phyloP scores from a whole-genome alignment of 192 early-diverging fungal genomes.

The Coemansia sp. region DNA sequence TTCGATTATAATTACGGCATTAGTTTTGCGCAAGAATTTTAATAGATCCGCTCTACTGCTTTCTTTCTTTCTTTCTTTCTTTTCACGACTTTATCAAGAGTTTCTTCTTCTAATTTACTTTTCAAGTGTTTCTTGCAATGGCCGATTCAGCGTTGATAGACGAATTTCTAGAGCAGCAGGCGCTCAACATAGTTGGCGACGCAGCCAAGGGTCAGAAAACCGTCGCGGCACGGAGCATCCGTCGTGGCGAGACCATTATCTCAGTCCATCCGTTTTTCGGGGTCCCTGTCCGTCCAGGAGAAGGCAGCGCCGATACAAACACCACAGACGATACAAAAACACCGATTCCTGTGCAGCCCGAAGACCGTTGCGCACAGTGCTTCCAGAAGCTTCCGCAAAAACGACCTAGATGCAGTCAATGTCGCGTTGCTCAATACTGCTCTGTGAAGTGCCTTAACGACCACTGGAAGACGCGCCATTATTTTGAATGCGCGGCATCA shows the following conservation, averaged over 20 bases:
- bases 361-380: conserved; percentile 30
- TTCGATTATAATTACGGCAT: too few relatives aligned
- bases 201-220: conserved; percentile 21
- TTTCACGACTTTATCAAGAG: not conserved
- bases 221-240: conserved; percentile 16
- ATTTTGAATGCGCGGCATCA: conserved; percentile 21
- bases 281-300: conserved; percentile 20
- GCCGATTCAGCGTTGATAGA: conserved; percentile 2
- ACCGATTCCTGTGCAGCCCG: not conserved
- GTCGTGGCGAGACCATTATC: conserved; percentile 21
- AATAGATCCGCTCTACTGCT: too few relatives aligned
- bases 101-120: not conserved
- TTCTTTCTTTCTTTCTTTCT: not conserved
- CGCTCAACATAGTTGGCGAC: conserved; percentile 22
- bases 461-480: conserved; percentile 39
- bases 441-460: conserved; percentile 16
- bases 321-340: not conserved
- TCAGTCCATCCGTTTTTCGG: conserved; percentile 28
- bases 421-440: conserved; percentile 36
- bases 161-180: conserved; percentile 5
- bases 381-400: conserved; percentile 26
- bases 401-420: conserved; percentile 44
- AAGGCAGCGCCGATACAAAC: conserved; percentile 7
- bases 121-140: not conserved
- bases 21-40: too few relatives aligned